Evolutionary conservation across 2,329 filamentous ascomycete genomes (phyloP).

Genomic region (Curvularia spicifera): DNA sequence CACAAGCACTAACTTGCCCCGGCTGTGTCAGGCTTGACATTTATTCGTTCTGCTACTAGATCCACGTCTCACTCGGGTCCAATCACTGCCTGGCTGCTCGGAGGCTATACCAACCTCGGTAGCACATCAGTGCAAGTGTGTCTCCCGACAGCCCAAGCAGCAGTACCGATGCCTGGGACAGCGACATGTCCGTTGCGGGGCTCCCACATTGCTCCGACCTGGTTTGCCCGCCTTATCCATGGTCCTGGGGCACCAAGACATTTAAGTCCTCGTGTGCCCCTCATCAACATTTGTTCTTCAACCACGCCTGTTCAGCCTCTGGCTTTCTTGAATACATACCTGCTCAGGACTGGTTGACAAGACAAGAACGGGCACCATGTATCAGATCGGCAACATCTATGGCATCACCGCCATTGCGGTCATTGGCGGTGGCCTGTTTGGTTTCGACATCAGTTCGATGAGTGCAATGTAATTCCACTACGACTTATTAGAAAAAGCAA

Average conservation of each 20-base stretch:
- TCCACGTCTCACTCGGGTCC: slow-evolving; percentile 17
- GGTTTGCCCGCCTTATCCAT: slow-evolving; percentile 9
- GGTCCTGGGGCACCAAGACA: slow-evolving; percentile 11
- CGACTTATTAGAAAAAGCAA: slow-evolving; percentile 3
- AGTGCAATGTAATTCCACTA: slow-evolving; percentile 52
- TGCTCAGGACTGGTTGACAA: background rate
- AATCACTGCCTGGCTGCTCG: slow-evolving; percentile 23
- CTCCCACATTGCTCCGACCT: slow-evolving; percentile 22
- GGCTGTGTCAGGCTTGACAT: slow-evolving; percentile 29
- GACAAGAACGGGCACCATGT: slow-evolving; percentile 29
- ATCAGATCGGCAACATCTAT: slow-evolving; percentile 63
- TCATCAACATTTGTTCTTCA: background rate
- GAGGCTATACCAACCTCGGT: slow-evolving; percentile 27
- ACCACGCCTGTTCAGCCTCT: slow-evolving; percentile 10
- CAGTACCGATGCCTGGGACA: slow-evolving; percentile 19
- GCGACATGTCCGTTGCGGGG: slow-evolving; percentile 26
- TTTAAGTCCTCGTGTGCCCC: slow-evolving; percentile 25
- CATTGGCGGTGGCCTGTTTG: slow-evolving; percentile 73
- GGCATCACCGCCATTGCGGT: slow-evolving; percentile 64
- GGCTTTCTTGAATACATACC: slow-evolving; percentile 12
- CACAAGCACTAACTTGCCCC: slow-evolving; percentile 26
- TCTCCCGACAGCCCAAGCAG: slow-evolving; percentile 11
- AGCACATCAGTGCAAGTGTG: slow-evolving; percentile 20
- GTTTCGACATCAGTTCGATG: slow-evolving; percentile 81
- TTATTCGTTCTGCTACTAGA: slow-evolving; percentile 12